A percentile compares a stretch with the other conserved stretches of the same genome.
phyloP scores from a whole-genome alignment of 768 basidiomycete species.

The Kwoniella bestiolae region DNA sequence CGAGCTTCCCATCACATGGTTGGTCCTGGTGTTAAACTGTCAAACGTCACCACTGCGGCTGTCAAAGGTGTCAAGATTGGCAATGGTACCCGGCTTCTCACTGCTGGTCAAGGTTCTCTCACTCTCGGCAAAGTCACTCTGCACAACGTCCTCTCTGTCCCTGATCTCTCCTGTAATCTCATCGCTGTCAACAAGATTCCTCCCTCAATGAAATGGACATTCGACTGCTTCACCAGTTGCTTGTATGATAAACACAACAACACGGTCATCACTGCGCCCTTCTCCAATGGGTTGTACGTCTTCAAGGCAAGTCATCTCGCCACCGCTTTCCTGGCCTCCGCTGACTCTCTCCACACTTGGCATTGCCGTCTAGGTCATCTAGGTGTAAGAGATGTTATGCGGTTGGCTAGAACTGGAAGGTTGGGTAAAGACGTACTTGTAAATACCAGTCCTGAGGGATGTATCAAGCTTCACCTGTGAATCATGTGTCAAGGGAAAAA shows the following conservation, averaged over 20 bases:
- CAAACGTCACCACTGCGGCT: background rate
- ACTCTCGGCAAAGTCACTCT: background rate
- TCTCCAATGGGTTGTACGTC: background rate
- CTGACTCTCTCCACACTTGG: conserved; percentile 2
- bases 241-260: background rate
- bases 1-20: conserved; percentile 29
- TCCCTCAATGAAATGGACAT: background rate
- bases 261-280: background rate
- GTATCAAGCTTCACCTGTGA: background rate
- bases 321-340: conserved; percentile 1
- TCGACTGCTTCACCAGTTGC: background rate
- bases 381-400: conserved; percentile 7
- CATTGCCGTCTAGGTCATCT: conserved; percentile 7
- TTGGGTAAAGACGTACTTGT: conserved; percentile 2
- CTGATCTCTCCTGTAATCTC: conserved; percentile 7
- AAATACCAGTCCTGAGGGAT: background rate
- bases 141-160: conserved; percentile 7
- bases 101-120: background rate
- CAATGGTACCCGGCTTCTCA: background rate
- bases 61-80: conserved; percentile 12
- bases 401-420: background rate
- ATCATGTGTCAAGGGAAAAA: conserved; percentile 1
- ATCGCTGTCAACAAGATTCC: conserved; percentile 11
- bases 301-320: conserved; percentile 10
- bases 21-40: background rate